These are phyloP conservation scores for Eucalyptus marginata DNA, from an alignment of 345 rosid species.

Conservation along the genomic window DNA sequence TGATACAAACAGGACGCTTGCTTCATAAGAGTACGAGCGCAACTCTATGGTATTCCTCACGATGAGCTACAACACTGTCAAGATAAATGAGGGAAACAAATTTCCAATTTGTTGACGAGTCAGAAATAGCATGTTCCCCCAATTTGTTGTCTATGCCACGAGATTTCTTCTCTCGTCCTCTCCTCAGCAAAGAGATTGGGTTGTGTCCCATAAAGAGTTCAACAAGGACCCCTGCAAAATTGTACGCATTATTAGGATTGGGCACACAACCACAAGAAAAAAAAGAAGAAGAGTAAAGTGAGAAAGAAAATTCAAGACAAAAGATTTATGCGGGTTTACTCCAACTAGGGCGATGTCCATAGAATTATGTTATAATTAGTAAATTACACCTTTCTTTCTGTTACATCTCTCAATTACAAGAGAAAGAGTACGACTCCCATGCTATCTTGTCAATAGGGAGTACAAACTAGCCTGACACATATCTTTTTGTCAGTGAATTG, in stretches of 20 bases:
- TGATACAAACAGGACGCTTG: not conserved
- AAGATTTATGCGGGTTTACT: too few species aligned
- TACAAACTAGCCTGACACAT: too few species aligned
- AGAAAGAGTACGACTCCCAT: too few species aligned
- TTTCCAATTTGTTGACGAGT: not conserved
- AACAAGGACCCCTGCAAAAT: not conserved
- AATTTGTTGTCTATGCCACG: not conserved
- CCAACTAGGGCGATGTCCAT: too few species aligned
- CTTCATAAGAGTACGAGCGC: not conserved
- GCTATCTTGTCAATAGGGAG: too few species aligned
- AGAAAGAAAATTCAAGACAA: too few species aligned
- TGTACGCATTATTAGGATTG: not conserved
- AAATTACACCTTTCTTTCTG: rapidly evolving
- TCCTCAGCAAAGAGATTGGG: not conserved
- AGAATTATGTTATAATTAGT: too few species aligned
- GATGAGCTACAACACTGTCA: not conserved
- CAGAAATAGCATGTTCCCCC: not conserved
- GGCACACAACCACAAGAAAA: too few species aligned
- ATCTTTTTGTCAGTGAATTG: not conserved
- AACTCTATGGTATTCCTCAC: not conserved
- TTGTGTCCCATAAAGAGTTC: not conserved
- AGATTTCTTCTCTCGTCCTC: not conserved
- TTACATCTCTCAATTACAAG: too few species aligned
- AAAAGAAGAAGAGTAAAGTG: rapidly evolving
- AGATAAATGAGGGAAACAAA: not conserved